A percentile compares a stretch with the other conserved stretches of the same genome.
Evolutionary conservation across 345 rosid species (phyloP).

Genomic region (Eucalyptus virginea): DNA sequence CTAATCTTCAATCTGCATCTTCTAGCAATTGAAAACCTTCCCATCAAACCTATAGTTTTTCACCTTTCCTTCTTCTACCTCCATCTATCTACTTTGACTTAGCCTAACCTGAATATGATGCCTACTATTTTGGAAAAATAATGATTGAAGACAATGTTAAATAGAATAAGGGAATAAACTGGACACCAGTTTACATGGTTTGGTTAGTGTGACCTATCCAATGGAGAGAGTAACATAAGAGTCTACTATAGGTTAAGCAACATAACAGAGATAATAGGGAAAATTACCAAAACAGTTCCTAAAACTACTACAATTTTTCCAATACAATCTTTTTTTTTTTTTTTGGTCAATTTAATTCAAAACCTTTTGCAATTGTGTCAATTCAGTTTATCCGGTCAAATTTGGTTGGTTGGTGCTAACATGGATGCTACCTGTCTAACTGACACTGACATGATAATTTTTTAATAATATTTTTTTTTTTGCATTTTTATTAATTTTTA

Average conservation of each 20-base stretch:
- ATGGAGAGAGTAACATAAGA: neutral
- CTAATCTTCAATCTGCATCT: neutral
- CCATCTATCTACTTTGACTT: neutral
- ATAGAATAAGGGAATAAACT: neutral
- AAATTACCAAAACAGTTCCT: too few species aligned
- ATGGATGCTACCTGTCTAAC: fast-evolving
- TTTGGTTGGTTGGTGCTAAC: too few species aligned
- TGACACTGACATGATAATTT: fast-evolving
- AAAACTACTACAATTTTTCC: too few species aligned
- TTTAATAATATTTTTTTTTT: too few species aligned
- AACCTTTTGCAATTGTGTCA: fast-evolving
- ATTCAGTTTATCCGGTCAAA: too few species aligned
- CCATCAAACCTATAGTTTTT: neutral
- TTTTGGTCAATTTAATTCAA: too few species aligned
- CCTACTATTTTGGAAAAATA: neutral
- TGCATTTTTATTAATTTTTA: too few species aligned
- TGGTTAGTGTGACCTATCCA: neutral
- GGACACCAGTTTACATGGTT: neutral
- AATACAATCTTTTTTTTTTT: fast-evolving
- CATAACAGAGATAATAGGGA: neutral
- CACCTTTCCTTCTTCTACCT: neutral
- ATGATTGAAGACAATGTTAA: neutral
- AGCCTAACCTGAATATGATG: neutral
- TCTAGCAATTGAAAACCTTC: neutral
- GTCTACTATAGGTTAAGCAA: neutral